These are phyloP conservation scores for Tritrichomonas musculus DNA, from an alignment of 208 protist species.

Conservation along the genomic window DNA sequence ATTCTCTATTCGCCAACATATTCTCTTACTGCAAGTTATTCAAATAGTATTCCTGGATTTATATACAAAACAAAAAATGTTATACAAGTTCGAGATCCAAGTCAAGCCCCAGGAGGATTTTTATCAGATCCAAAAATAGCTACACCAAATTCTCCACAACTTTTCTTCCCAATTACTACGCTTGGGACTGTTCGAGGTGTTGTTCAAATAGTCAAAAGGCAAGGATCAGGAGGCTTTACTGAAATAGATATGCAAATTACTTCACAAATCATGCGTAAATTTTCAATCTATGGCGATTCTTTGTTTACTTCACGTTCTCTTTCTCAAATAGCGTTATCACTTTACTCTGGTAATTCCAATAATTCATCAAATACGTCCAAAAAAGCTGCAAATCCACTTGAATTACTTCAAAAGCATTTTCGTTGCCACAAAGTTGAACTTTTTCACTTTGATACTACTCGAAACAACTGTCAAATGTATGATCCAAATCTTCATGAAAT, in stretches of 20 bases:
- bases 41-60: constrained; percentile 20
- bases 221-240: not conserved
- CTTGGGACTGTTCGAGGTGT: not conserved
- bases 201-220: not conserved
- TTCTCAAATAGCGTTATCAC: not conserved
- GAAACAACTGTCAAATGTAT: not conserved
- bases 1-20: not conserved
- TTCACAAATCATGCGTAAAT: not conserved
- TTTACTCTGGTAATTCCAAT: not conserved
- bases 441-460: not conserved
- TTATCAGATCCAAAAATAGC: not conserved
- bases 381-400: not conserved
- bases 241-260: constrained; percentile 3
- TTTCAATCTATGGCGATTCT: constrained; percentile 4
- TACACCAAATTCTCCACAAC: not conserved
- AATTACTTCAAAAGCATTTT: not conserved
- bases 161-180: not conserved
- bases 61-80: not conserved
- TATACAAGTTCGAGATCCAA: not conserved
- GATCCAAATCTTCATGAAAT: not conserved
- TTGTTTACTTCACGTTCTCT: not conserved
- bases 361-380: not conserved
- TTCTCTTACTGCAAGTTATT: not conserved
- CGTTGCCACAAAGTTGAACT: not conserved
- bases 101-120: not conserved